A percentile compares a stretch with the other conserved stretches of the same genome.
Evolutionary conservation across 2,329 filamentous ascomycete genomes (phyloP).

Genomic region (Cladosporium sp.): DNA sequence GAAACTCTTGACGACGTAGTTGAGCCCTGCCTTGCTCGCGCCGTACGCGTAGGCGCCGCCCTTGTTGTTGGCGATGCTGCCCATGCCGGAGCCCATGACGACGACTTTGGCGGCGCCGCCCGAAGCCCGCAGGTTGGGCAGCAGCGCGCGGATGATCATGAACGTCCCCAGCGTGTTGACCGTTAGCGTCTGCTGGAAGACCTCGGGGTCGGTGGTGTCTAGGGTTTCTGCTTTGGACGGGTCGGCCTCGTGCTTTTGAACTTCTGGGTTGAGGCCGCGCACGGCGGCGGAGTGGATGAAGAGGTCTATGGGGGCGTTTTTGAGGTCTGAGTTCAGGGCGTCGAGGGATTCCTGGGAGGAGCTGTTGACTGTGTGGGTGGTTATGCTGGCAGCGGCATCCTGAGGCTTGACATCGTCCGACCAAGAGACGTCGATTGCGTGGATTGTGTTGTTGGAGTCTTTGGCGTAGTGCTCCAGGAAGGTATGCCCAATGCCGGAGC

Average conservation of each 20-base stretch:
- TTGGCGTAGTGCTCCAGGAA: constrained; percentile 12
- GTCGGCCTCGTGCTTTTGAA: constrained; percentile 1
- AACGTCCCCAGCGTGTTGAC: constrained; percentile 6
- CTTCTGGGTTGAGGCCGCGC: constrained; percentile 4
- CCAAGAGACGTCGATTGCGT: constrained; percentile 5
- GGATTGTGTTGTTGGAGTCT: constrained; percentile 4
- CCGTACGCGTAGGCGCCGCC: constrained; percentile 10
- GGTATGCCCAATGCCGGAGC: constrained; percentile 8
- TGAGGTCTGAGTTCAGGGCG: not conserved
- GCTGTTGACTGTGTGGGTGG: constrained; percentile 5
- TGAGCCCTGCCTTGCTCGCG: constrained; percentile 9
- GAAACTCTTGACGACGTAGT: constrained; percentile 10
- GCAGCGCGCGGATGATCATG: constrained; percentile 9
- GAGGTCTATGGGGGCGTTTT: constrained; percentile 4
- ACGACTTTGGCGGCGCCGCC: not conserved
- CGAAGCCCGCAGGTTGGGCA: constrained; percentile 4
- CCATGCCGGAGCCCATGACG: constrained; percentile 10
- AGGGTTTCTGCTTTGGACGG: constrained; percentile 8
- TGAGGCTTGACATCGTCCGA: not conserved
- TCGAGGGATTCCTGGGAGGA: constrained; percentile 2
- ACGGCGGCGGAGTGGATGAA: constrained; percentile 9
- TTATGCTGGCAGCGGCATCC: constrained; percentile 2
- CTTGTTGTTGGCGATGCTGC: constrained; percentile 8
- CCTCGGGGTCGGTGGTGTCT: constrained; percentile 4
- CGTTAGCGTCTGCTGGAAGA: constrained; percentile 6